Conservation (phyloP, 2,329 filamentous ascomycete species). For the Aureobasidium sp. region DNA sequence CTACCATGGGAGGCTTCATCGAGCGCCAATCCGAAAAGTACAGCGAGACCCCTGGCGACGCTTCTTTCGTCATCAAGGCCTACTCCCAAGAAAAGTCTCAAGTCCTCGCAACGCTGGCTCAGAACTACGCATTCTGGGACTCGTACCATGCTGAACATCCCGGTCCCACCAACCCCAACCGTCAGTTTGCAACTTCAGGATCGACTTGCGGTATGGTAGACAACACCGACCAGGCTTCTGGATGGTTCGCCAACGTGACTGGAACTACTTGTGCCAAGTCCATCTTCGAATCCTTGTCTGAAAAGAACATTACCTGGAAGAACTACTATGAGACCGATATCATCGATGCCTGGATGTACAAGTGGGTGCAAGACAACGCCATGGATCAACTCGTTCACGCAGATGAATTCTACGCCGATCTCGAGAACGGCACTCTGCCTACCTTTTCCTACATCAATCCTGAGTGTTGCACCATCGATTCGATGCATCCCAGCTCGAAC, state of each 20-base stretch:
- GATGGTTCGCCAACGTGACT: conserved; percentile 26
- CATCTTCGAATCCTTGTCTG: conserved; percentile 31
- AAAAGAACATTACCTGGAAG: conserved; percentile 31
- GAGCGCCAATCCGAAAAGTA: conserved; percentile 32
- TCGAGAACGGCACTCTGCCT: conserved; percentile 20
- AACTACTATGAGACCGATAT: conserved; percentile 35
- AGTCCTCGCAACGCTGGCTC: conserved; percentile 27
- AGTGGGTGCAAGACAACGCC: conserved; percentile 32
- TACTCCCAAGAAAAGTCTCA: conserved; percentile 29
- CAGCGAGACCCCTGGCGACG: conserved; percentile 27
- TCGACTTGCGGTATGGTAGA: conserved; percentile 28
- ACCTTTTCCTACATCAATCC: conserved; percentile 23
- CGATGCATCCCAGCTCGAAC: conserved; percentile 33
- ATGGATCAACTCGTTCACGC: conserved; percentile 25
- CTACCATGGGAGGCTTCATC: conserved; percentile 32
- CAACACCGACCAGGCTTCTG: conserved; percentile 26
- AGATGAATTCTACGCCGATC: conserved; percentile 20
- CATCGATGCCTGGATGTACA: conserved; percentile 30
- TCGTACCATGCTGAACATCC: conserved; percentile 31
- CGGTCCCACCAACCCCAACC: conserved; percentile 33
- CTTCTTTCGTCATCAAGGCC: conserved; percentile 31
- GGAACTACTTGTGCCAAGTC: conserved; percentile 29
- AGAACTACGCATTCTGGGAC: conserved; percentile 33
- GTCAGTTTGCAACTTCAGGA: conserved; percentile 32
- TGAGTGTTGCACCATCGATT: conserved; percentile 24